Percentiles rank a stretch among this genome's conserved stretches.
These are phyloP conservation scores for Saccharomyces hybrid DNA, from an alignment of 1,139 yeast genomes.

Conservation along the genomic window DNA sequence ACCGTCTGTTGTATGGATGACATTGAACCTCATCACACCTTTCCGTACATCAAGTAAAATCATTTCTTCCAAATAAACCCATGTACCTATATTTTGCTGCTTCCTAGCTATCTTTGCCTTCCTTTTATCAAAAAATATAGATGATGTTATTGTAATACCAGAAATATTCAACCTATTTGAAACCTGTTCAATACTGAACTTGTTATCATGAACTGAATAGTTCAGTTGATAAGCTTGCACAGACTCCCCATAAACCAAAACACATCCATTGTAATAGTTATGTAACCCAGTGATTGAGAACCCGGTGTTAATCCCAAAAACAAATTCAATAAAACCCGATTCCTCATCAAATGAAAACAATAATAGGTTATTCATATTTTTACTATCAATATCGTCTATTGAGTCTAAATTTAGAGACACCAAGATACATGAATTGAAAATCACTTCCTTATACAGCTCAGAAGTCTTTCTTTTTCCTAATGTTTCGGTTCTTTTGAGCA, in stretches of 20 bases:
- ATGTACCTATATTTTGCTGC: conserved; percentile 4
- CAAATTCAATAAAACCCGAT: conserved; percentile 18
- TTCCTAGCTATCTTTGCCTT: conserved; percentile 3
- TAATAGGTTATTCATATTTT: conserved; percentile 19
- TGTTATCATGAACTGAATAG: conserved; percentile 24
- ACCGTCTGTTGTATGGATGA: not conserved
- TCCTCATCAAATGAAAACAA: conserved; percentile 25
- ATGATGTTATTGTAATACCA: conserved; percentile 12
- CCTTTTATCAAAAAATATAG: not conserved
- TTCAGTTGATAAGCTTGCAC: conserved; percentile 19
- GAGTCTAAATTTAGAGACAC: conserved; percentile 23
- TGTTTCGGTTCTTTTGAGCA: conserved; percentile 2
- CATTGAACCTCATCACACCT: not conserved
- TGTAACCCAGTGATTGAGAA: conserved; percentile 13
- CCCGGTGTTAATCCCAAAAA: conserved; percentile 12
- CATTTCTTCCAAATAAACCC: not conserved
- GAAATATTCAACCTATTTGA: conserved; percentile 13
- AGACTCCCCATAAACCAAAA: conserved; percentile 21
- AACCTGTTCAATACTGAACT: conserved; percentile 14
- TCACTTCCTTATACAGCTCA: conserved; percentile 20
- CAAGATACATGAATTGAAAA: conserved; percentile 20
- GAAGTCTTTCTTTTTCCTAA: conserved; percentile 4
- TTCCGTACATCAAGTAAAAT: not conserved
- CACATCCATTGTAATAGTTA: conserved; percentile 13
- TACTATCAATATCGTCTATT: conserved; percentile 17